Conservation (phyloP, 257 asterid species). For the Nyctanthes arbortristis region DNA sequence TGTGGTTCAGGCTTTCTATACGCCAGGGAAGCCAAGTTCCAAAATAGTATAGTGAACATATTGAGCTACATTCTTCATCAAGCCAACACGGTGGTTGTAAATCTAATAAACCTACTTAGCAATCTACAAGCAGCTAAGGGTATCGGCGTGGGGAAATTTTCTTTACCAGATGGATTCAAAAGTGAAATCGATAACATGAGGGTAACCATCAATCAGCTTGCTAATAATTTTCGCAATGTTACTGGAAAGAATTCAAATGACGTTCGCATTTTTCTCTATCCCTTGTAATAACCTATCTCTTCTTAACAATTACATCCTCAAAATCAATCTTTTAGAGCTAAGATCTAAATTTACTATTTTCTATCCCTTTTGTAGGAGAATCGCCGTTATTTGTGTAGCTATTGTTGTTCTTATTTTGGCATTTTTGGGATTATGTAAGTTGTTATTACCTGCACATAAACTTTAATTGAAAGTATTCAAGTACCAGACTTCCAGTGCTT, state of each 20-base stretch:
- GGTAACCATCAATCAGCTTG: neutral
- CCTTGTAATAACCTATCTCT: slow-evolving; percentile 27
- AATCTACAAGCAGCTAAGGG: slow-evolving; percentile 34
- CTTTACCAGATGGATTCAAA: slow-evolving; percentile 18
- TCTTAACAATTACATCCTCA: neutral
- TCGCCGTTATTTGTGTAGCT: slow-evolving; percentile 16
- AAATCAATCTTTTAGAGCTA: neutral
- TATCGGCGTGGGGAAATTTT: slow-evolving; percentile 9
- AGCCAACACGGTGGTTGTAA: slow-evolving; percentile 26
- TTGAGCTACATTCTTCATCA: slow-evolving; percentile 23
- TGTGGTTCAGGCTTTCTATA: slow-evolving; percentile 16
- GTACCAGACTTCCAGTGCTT: too few species aligned
- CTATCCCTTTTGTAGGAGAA: slow-evolving; percentile 21
- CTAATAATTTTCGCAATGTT: slow-evolving; percentile 11
- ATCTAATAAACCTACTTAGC: slow-evolving; percentile 26
- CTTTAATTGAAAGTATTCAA: too few species aligned
- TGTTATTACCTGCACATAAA: too few species aligned
- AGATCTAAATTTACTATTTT: neutral
- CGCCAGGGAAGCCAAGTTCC: slow-evolving; percentile 35
- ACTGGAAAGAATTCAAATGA: slow-evolving; percentile 22
- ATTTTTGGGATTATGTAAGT: slow-evolving; percentile 35
- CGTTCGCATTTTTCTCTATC: slow-evolving; percentile 13
- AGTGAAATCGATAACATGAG: slow-evolving; percentile 9
- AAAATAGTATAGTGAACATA: slow-evolving; percentile 33
- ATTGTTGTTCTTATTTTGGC: slow-evolving; percentile 24